Conservation (phyloP, 2,329 filamentous ascomycete species). For the Colletotrichum plurivorum region DNA sequence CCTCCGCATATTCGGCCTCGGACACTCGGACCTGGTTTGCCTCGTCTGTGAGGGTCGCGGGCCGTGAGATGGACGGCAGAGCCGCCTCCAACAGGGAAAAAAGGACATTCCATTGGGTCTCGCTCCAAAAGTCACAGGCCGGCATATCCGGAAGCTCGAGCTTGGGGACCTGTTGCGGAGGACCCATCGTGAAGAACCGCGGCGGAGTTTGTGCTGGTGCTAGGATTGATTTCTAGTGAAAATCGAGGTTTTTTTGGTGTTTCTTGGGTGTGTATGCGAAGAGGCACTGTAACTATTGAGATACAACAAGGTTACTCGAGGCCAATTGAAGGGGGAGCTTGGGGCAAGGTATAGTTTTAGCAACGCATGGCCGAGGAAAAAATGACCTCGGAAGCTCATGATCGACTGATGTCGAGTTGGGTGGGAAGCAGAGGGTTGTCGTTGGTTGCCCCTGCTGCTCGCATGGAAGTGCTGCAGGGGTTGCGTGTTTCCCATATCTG, state of each 20-base stretch:
- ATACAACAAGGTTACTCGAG: not conserved
- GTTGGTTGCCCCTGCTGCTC: slow-evolving; percentile 31
- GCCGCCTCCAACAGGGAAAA: slow-evolving; percentile 70
- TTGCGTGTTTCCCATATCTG: slow-evolving; percentile 29
- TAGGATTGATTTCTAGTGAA: not conserved
- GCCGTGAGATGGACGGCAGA: slow-evolving; percentile 70
- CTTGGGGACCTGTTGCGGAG: slow-evolving; percentile 16
- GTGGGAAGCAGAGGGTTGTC: slow-evolving; percentile 18
- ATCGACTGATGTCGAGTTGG: slow-evolving; percentile 28
- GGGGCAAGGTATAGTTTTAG: slow-evolving; percentile 28
- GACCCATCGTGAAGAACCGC: slow-evolving; percentile 20
- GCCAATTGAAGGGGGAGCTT: slow-evolving; percentile 16
- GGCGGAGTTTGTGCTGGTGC: not conserved
- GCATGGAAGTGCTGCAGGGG: slow-evolving; percentile 35
- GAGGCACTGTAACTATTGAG: not conserved
- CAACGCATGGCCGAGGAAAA: slow-evolving; percentile 5
- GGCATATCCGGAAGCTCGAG: slow-evolving; percentile 41
- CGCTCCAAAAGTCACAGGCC: slow-evolving; percentile 56
- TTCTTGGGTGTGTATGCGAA: not conserved
- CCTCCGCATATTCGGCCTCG: slow-evolving; percentile 63
- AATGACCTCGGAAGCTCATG: slow-evolving; percentile 41
- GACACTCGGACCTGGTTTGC: slow-evolving; percentile 61
- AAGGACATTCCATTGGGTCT: slow-evolving; percentile 68
- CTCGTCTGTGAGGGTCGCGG: slow-evolving; percentile 54
- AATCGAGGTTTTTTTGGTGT: too few species aligned